Percentiles rank a stretch among this genome's conserved stretches.
Conservation (phyloP, 2,329 filamentous ascomycete species). For the Simplicillium aogashimaense region DNA sequence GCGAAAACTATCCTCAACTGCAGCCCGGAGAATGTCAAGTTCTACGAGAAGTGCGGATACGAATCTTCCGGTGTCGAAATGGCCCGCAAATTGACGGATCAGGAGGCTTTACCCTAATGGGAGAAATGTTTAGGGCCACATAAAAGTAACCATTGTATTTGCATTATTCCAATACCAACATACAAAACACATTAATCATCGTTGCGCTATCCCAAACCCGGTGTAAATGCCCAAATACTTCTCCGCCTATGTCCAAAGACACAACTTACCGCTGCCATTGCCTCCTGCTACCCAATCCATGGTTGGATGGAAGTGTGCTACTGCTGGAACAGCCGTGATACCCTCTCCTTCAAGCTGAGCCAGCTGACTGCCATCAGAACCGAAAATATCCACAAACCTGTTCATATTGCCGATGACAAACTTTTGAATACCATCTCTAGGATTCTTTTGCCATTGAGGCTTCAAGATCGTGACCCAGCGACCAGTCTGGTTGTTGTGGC, state of each 20-base stretch:
- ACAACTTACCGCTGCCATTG: conserved; percentile 85
- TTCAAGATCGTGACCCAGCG: conserved; percentile 79
- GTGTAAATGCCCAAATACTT: too few relatives aligned
- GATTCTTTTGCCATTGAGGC: conserved; percentile 80
- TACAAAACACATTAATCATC: conserved; percentile 1
- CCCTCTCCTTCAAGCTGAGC: conserved; percentile 81
- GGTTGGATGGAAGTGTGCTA: conserved; percentile 80
- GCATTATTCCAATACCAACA: conserved; percentile 4
- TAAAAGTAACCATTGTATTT: too few relatives aligned
- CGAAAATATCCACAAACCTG: conserved; percentile 87
- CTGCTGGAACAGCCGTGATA: conserved; percentile 90
- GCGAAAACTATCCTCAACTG: conserved; percentile 75
- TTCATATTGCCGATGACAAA: conserved; percentile 98
- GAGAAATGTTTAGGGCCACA: too few relatives aligned
- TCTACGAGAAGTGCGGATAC: conserved; percentile 44
- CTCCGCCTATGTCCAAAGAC: conserved; percentile 65
- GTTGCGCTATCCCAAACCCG: too few relatives aligned
- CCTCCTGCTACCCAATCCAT: conserved; percentile 89
- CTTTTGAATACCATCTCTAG: conserved; percentile 70
- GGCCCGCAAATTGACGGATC: conserved; percentile 4
- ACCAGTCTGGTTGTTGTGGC: conserved; percentile 93
- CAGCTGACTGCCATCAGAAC: conserved; percentile 71
- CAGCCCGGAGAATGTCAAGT: conserved; percentile 66
- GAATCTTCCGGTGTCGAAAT: conserved; percentile 4
- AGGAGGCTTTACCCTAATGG: not conserved